These are phyloP conservation scores for Dichomitus squalens DNA, from an alignment of 1,284 basidiomycete genomes.

Conservation along the genomic window DNA sequence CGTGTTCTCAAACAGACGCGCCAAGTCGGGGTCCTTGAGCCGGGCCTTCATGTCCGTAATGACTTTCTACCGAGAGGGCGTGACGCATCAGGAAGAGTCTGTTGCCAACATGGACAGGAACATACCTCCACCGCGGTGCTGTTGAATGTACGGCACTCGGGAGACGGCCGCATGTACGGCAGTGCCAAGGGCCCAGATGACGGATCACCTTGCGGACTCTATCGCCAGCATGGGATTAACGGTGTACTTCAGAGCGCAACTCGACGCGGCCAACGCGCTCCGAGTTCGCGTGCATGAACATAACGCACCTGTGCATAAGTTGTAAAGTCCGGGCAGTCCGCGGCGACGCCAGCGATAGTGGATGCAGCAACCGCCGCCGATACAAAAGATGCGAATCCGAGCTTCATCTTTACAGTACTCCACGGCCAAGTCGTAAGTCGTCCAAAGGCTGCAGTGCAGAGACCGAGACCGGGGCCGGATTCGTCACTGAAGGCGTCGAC, in stretches of 20 bases:
- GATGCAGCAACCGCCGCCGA: constrained; percentile 20
- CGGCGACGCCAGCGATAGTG: constrained; percentile 29
- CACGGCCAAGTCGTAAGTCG: constrained; percentile 5
- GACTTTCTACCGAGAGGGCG: constrained; percentile 50
- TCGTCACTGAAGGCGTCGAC: background rate
- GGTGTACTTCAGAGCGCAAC: background rate
- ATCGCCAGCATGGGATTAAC: background rate
- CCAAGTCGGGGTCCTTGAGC: constrained; percentile 73
- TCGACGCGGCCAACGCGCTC: background rate
- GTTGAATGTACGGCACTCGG: constrained; percentile 71
- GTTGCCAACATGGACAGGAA: background rate
- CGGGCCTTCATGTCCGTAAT: constrained; percentile 69
- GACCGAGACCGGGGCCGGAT: background rate
- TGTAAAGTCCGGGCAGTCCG: constrained; percentile 65
- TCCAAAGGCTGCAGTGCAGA: background rate
- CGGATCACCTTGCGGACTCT: constrained; percentile 59
- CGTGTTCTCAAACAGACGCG: constrained; percentile 75
- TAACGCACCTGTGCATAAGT: constrained; percentile 56
- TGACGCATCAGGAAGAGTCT: background rate
- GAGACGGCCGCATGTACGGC: constrained; percentile 71
- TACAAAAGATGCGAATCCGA: constrained; percentile 20
- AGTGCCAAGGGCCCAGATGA: constrained; percentile 64
- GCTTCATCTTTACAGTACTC: constrained; percentile 25
- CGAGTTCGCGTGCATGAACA: too few species aligned
- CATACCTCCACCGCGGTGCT: constrained; percentile 70